These are phyloP conservation scores for Phylloboletellus chloephorus DNA, from an alignment of 1,284 basidiomycete genomes.

Conservation along the genomic window DNA sequence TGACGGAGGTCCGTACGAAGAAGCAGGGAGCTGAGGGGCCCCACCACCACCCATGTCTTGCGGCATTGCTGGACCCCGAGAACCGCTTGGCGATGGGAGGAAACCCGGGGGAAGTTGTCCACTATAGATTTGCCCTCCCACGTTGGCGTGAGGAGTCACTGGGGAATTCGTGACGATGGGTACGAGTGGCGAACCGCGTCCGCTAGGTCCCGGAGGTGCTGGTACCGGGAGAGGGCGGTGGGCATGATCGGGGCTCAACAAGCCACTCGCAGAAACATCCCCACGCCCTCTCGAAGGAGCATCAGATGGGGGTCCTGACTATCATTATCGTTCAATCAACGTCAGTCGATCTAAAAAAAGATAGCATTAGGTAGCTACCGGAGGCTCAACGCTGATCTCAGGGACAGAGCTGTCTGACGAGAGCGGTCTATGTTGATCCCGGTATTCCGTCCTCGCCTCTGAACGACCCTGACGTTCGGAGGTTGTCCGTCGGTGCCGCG, in stretches of 20 bases:
- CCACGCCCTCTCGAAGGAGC: slow-evolving; percentile 30
- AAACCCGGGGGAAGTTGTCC: slow-evolving; percentile 17
- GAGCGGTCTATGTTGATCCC: slow-evolving; percentile 23
- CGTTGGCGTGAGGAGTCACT: slow-evolving; percentile 6
- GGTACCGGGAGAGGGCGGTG: slow-evolving; percentile 26
- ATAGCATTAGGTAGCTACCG: slow-evolving; percentile 18
- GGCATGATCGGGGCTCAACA: slow-evolving; percentile 32
- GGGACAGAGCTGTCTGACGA: slow-evolving; percentile 34
- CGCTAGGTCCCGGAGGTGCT: slow-evolving; percentile 7
- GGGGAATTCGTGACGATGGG: slow-evolving; percentile 15
- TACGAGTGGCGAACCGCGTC: slow-evolving; percentile 13
- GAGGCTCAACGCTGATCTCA: slow-evolving; percentile 31
- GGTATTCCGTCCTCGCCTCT: slow-evolving; percentile 16
- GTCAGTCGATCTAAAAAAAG: slow-evolving; percentile 16
- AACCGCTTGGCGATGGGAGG: slow-evolving; percentile 3
- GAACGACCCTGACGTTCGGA: slow-evolving; percentile 30
- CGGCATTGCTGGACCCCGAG: slow-evolving; percentile 24
- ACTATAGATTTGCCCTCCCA: slow-evolving; percentile 17
- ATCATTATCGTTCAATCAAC: slow-evolving; percentile 9
- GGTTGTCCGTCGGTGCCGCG: slow-evolving; percentile 17
- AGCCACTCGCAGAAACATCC: slow-evolving; percentile 7
- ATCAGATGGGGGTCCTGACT: slow-evolving; percentile 32
- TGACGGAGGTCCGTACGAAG: slow-evolving; percentile 10
- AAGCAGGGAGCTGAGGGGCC: slow-evolving; percentile 10
- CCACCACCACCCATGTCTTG: slow-evolving; percentile 9